phyloP scores from a whole-genome alignment of 148 eudicot species.

The Limonium bicolor region DNA sequence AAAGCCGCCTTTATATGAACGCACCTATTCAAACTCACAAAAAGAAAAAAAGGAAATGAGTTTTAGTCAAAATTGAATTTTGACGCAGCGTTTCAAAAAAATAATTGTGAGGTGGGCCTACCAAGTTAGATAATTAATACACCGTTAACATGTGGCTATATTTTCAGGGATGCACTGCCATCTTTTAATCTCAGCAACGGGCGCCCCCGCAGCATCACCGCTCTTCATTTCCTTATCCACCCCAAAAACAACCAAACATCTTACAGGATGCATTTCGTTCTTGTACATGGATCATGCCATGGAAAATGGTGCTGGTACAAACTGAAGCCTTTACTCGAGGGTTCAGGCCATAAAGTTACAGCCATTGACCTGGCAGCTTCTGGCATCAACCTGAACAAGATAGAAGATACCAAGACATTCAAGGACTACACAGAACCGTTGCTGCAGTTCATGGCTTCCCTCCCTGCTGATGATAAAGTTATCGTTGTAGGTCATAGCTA shows the following conservation, averaged over 20 bases:
- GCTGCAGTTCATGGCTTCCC: slow-evolving; percentile 15
- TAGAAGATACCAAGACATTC: slow-evolving; percentile 11
- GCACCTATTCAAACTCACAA: no score
- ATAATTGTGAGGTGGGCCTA: no score
- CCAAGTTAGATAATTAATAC: no score
- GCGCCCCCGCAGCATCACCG: no score
- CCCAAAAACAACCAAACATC: background rate
- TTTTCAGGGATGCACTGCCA: no score
- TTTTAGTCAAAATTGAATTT: no score
- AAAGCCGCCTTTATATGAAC: no score
- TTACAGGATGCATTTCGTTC: slow-evolving; percentile 13
- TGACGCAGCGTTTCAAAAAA: no score
- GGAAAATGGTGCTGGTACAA: slow-evolving; percentile 27
- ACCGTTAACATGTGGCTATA: no score
- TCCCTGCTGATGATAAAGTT: slow-evolving; percentile 10
- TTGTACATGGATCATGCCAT: slow-evolving; percentile 18
- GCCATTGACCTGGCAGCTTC: slow-evolving; percentile 19
- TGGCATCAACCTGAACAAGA: slow-evolving; percentile 6
- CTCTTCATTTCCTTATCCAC: no score
- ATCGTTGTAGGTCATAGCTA: slow-evolving; percentile 19
- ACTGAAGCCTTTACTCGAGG: slow-evolving; percentile 14
- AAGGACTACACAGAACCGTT: slow-evolving; percentile 13
- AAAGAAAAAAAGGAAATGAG: no score
- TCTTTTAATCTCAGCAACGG: no score
- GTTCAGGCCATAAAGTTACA: slow-evolving; percentile 12